A percentile compares a stretch with the other conserved stretches of the same genome.
Evolutionary conservation across 768 basidiomycete species (phyloP).

Genomic region (Suillus subaureus): DNA sequence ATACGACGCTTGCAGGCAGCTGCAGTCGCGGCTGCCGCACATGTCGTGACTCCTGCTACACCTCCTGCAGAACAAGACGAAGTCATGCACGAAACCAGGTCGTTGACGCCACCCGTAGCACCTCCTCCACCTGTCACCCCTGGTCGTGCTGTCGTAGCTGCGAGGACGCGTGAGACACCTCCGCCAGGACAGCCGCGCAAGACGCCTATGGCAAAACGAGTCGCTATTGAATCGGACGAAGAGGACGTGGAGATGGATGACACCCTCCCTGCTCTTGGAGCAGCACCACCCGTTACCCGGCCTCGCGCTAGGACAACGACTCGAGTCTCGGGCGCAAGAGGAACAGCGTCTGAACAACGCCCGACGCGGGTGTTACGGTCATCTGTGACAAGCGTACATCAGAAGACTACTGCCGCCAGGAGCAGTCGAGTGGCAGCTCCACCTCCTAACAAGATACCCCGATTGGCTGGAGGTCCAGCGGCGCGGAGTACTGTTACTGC

Average conservation of each 20-base stretch:
- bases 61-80: constrained; percentile 80
- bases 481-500: constrained; percentile 51
- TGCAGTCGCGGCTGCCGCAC: constrained; percentile 40
- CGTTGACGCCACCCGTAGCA: constrained; percentile 29
- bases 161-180: constrained; percentile 68
- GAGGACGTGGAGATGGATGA: constrained; percentile 59
- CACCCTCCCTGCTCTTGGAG: constrained; percentile 62
- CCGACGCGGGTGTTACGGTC: constrained; percentile 77
- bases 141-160: constrained; percentile 67
- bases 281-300: constrained; percentile 42
- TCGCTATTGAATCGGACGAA: constrained; percentile 64
- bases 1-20: constrained; percentile 49
- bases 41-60: constrained; percentile 72
- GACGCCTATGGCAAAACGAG: constrained; percentile 78
- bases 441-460: constrained; percentile 69
- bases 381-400: constrained; percentile 55
- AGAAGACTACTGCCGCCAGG: constrained; percentile 46
- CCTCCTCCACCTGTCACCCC: constrained; percentile 74
- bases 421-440: constrained; percentile 46
- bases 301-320: constrained; percentile 40
- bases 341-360: constrained; percentile 70
- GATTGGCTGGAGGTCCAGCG: constrained; percentile 55
- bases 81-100: constrained; percentile 53
- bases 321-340: constrained; percentile 45
- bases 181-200: constrained; percentile 88